Evolutionary conservation across 257 asterid species (phyloP), one percentile per base, ranked within the genome.

Genomic region (Rhazya stricta): DNA sequence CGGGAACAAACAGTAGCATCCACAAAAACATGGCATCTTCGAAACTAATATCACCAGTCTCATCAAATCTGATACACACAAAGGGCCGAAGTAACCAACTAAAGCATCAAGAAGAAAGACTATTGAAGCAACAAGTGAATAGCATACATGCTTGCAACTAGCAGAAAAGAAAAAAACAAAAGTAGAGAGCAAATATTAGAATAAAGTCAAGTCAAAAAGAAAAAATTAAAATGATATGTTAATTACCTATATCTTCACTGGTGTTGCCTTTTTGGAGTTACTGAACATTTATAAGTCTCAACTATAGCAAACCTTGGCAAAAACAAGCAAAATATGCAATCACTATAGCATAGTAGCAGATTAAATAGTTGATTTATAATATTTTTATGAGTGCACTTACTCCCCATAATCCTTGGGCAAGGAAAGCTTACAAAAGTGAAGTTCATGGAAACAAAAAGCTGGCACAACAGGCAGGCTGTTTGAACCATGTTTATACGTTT

Each of bases 21-120:
- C 37, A 21, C 6, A 4, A 37, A 45, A 74, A 23, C 25, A 32
- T 46, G 6, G 13, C 32, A 25, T 18, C 21, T 45, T 58, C 3
- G 71, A 45, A 8, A 50, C 67, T 67, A 48, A 7, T 75, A 30
- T 21, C 73, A 34, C 29, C 41, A 76, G 71, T 32, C 4, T 67
- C 29, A 68, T 27, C 5, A 27, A 36, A 8, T 54, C 5, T 5
- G 16, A 51, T 21, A 45, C 42, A 70, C 12, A 0, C 29, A n/a
- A 19, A 30, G 5, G 12, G 6, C 9, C 2, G 10, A 23, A 54
- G 15, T 37, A 53, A 34, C 54, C 54, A 16, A 48, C 11, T 4
- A 51, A 51, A 51, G 27, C 25, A 19, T 51, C 25, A 51, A 21
- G 58, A 51, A 51, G 25, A 51, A 51, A 51, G 58, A 51, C 16